These are phyloP conservation scores for Globisporangium radiosum DNA, from an alignment of 352 stramenopile genomes.

Conservation along the genomic window DNA sequence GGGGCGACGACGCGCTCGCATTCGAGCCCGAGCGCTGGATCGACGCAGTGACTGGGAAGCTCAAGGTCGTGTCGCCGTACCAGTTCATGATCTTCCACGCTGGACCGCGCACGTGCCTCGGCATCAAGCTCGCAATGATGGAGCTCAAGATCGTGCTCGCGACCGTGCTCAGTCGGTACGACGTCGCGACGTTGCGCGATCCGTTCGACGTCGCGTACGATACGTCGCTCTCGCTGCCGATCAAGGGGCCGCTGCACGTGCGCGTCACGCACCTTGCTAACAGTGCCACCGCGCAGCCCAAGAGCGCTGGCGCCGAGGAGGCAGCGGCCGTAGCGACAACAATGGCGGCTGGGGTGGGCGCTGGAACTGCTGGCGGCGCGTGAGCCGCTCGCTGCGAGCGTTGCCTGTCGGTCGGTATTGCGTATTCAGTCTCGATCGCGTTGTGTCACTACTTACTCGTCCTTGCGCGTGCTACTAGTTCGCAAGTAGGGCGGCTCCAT, in stretches of 20 bases:
- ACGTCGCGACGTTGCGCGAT: slow-evolving; percentile 16
- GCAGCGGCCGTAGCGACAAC: not conserved
- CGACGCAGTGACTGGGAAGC: slow-evolving; percentile 26
- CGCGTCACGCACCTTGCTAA: slow-evolving; percentile 14
- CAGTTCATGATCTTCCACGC: slow-evolving; percentile 68
- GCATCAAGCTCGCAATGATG: slow-evolving; percentile 48
- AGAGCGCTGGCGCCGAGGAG: no score
- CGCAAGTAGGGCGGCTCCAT: no score
- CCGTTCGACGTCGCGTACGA: slow-evolving; percentile 33
- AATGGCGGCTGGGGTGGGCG: no score
- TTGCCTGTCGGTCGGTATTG: no score
- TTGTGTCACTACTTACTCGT: no score
- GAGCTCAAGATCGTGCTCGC: slow-evolving; percentile 53
- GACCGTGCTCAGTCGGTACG: slow-evolving; percentile 32
- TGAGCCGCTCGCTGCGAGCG: no score
- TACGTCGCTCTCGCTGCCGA: slow-evolving; percentile 29
- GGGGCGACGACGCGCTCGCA: slow-evolving; percentile 52
- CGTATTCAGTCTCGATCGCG: no score
- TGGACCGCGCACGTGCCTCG: slow-evolving; percentile 56
- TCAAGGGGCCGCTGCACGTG: slow-evolving; percentile 28
- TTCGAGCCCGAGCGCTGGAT: slow-evolving; percentile 72
- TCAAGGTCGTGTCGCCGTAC: slow-evolving; percentile 39
- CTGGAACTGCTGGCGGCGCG: no score
- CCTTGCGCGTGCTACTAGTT: no score
- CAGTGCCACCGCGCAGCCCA: not conserved